Evolutionary conservation across 1,284 basidiomycete genomes (phyloP).

Genomic region (Ceraceosorus guamensis): DNA sequence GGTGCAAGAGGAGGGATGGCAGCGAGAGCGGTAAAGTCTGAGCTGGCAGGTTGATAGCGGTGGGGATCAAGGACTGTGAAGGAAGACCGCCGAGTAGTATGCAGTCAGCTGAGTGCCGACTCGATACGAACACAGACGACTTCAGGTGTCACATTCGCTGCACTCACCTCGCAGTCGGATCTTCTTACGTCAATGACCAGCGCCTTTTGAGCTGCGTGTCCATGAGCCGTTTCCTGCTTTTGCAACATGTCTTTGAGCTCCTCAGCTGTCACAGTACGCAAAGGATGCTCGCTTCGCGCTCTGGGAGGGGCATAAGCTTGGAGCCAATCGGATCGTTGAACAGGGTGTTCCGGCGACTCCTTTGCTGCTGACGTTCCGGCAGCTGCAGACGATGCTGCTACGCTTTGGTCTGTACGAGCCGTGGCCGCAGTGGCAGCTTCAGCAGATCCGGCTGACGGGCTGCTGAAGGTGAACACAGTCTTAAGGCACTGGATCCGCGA

Average conservation of each 20-base stretch:
- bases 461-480: slow-evolving; percentile 10
- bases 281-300: not conserved
- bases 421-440: too few relatives aligned
- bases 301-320: slow-evolving; percentile 2
- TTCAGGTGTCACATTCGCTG: not conserved
- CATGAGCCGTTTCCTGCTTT: too few relatives aligned
- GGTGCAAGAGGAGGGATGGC: slow-evolving; percentile 30
- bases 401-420: too few relatives aligned
- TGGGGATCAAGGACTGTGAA: slow-evolving; percentile 35
- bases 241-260: slow-evolving; percentile 3
- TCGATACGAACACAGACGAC: slow-evolving; percentile 1
- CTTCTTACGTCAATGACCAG: slow-evolving; percentile 32
- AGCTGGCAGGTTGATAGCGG: slow-evolving; percentile 49
- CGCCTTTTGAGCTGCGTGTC: not conserved
- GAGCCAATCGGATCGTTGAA: slow-evolving; percentile 4
- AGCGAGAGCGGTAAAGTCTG: slow-evolving; percentile 47
- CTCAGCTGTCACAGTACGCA: slow-evolving; percentile 3
- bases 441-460: too few relatives aligned
- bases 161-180: slow-evolving; percentile 28
- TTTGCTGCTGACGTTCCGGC: not conserved
- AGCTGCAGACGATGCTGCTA: too few relatives aligned
- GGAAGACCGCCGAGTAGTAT: not conserved
- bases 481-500: slow-evolving; percentile 1
- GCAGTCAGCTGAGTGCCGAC: not conserved
- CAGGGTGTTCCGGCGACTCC: slow-evolving; percentile 3